Evolutionary conservation across 306 rosid genomes (phyloP), one percentile per base, ranked within the genome.

Genomic region (Cicer pinnatifidum): DNA sequence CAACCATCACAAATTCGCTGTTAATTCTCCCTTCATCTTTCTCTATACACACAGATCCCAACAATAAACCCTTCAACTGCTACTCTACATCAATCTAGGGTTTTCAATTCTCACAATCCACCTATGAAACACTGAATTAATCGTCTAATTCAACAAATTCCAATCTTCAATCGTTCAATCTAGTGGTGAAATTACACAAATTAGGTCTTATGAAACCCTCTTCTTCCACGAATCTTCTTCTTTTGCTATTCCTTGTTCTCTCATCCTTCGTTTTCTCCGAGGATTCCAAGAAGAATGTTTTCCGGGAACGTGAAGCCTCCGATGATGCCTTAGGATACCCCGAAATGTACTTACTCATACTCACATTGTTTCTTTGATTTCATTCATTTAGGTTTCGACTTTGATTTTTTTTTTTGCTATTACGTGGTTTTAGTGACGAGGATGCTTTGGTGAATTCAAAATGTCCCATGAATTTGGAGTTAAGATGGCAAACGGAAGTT

Each of bases 401-500:
- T 70, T 37, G 1, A 8, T 62, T 45, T 63, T 58, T 10, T 37
- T 78, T 11, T 39, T 51, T 68, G 4, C 64, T 35, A 59, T 62
- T 28, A 17, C 9, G 44, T 9, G 74, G 69, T 33, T 78, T 78
- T 76, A 93, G 99, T 41, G 93, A 95, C 48, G 99, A 95, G 80
- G 97, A 95, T 82, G 92, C 97, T 70, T 85, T 91, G 65, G 77
- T 91, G 78, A 91, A 90, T 84, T 70, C 99, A 0, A 85, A 78
- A 69, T 95, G 99, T 75, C 97, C 99, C n/a, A 84, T 81, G 87
- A 88, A 91, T 85, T 87, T 95, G 88, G 99, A 95, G 89, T 85
- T 95, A 9, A 82, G 97, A 86, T 95, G 99, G 99, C 96, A 95
- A 78, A 87, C 99, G 0, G 99, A 95, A 91, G 97, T 95, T 58